These are phyloP conservation scores for Curvularia eragrostidis DNA, from an alignment of 2,329 filamentous ascomycete species.

Conservation along the genomic window DNA sequence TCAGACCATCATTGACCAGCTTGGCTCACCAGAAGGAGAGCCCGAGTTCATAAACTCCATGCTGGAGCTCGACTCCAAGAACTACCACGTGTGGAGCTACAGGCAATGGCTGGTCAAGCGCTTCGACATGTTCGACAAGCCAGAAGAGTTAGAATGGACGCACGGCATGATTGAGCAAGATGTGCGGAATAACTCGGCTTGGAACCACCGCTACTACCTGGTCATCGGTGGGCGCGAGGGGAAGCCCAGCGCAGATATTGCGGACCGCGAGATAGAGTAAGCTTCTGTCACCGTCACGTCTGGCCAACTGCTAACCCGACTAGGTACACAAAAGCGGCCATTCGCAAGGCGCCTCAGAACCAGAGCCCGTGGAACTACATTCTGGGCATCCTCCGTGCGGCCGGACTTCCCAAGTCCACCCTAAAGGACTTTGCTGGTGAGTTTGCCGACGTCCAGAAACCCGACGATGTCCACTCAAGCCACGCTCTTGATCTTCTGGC, in stretches of 20 bases:
- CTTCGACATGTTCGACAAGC: slow-evolving; percentile 61
- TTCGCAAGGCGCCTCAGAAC: slow-evolving; percentile 85
- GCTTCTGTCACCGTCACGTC: slow-evolving; percentile 17
- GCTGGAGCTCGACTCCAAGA: slow-evolving; percentile 87
- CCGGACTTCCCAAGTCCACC: slow-evolving; percentile 58
- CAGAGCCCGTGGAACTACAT: slow-evolving; percentile 95
- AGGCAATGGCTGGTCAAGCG: slow-evolving; percentile 77
- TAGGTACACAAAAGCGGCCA: slow-evolving; percentile 70
- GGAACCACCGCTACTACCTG: slow-evolving; percentile 97
- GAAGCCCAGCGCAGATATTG: slow-evolving; percentile 58
- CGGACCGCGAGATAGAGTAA: slow-evolving; percentile 78
- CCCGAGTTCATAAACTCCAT: slow-evolving; percentile 78
- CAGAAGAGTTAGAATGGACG: slow-evolving; percentile 71
- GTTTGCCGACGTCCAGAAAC: slow-evolving; percentile 59
- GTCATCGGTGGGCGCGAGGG: slow-evolving; percentile 69
- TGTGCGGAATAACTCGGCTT: slow-evolving; percentile 94
- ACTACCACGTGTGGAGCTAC: slow-evolving; percentile 99
- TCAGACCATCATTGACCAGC: slow-evolving; percentile 63
- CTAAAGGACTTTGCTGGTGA: slow-evolving; percentile 62
- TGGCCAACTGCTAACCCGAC: slow-evolving; percentile 27
- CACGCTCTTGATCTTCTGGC: slow-evolving; percentile 74
- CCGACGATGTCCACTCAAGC: slow-evolving; percentile 63
- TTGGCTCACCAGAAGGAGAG: slow-evolving; percentile 70
- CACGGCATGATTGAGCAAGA: slow-evolving; percentile 78
- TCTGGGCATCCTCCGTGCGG: slow-evolving; percentile 74